phyloP scores from a whole-genome alignment of 1,284 basidiomycete species.

The Rhodotorula mucilaginosa region DNA sequence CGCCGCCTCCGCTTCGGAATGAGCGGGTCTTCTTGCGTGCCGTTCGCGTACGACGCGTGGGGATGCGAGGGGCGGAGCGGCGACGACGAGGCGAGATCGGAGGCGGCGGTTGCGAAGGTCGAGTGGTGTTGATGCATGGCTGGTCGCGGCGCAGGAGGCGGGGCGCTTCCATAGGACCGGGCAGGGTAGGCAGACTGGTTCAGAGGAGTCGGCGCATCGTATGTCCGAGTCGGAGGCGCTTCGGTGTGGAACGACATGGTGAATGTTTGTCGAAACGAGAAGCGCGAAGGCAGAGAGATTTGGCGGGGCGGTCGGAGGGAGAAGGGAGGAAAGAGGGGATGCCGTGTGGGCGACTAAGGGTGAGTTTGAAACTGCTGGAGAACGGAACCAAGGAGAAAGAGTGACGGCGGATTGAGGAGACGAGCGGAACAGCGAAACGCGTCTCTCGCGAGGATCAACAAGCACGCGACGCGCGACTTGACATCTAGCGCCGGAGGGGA shows the following conservation, averaged over 20 bases:
- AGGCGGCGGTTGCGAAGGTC: neutral
- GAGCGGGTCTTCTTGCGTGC: conserved; percentile 32
- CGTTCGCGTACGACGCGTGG: neutral
- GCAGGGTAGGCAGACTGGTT: too few species aligned
- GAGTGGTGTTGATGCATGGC: neutral
- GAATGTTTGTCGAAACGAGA: conserved; percentile 13
- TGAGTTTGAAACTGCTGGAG: neutral
- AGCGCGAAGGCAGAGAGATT: neutral
- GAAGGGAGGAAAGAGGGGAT: neutral
- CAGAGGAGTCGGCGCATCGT: neutral
- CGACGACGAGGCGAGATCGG: neutral
- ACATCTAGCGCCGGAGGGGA: too few species aligned
- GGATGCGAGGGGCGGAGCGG: neutral
- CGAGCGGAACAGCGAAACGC: neutral
- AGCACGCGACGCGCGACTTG: neutral
- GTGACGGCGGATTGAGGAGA: neutral
- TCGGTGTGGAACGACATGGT: neutral
- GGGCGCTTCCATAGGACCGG: too few species aligned
- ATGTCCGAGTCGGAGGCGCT: neutral
- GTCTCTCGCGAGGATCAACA: neutral
- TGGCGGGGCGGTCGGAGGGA: neutral
- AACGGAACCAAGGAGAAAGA: neutral
- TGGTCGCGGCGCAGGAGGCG: too few species aligned
- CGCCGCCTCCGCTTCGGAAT: conserved; percentile 39
- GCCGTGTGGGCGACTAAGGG: conserved; percentile 15